Evolutionary conservation across 495 filamentous ascomycete species (phyloP).

Genomic region (Pyronema domesticum): DNA sequence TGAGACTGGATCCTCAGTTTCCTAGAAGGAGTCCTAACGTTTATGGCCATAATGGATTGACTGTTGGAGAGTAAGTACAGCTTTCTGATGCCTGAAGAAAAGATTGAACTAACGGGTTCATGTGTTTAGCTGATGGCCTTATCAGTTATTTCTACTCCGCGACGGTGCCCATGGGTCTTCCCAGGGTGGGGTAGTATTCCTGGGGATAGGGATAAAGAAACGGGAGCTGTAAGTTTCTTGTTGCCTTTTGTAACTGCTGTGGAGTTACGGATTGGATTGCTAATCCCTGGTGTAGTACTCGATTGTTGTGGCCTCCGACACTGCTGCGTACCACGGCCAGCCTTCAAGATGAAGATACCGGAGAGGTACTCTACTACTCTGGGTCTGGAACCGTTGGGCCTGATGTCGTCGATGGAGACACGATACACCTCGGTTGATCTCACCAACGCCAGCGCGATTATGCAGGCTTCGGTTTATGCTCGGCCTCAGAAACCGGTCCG

Average conservation of each 20-base stretch:
- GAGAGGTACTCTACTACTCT: conserved; percentile 32
- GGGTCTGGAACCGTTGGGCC: conserved; percentile 27
- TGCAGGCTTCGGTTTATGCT: conserved; percentile 7
- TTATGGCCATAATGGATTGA: conserved; percentile 31
- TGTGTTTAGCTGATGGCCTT: conserved; percentile 31
- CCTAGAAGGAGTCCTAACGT: conserved; percentile 19
- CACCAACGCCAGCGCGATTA: conserved; percentile 25
- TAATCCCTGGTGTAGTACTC: background rate
- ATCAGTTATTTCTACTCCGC: conserved; percentile 30
- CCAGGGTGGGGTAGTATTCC: conserved; percentile 32
- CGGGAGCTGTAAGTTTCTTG: conserved; percentile 32
- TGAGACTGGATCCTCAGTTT: conserved; percentile 22
- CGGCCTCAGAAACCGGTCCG: conserved; percentile 26
- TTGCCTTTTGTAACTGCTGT: background rate
- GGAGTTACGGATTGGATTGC: background rate
- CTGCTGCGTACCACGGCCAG: conserved; percentile 25
- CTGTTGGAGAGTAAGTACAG: conserved; percentile 21
- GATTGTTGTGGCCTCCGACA: conserved; percentile 27
- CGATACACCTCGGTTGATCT: conserved; percentile 7
- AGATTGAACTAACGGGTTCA: background rate
- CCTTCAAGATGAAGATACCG: conserved; percentile 32
- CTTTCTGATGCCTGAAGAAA: background rate
- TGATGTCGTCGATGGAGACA: background rate
- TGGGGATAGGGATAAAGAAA: conserved; percentile 22
- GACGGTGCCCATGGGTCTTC: conserved; percentile 34